Evolutionary conservation across 1,284 basidiomycete genomes (phyloP).

Genomic region (Microbotryum violaceum): DNA sequence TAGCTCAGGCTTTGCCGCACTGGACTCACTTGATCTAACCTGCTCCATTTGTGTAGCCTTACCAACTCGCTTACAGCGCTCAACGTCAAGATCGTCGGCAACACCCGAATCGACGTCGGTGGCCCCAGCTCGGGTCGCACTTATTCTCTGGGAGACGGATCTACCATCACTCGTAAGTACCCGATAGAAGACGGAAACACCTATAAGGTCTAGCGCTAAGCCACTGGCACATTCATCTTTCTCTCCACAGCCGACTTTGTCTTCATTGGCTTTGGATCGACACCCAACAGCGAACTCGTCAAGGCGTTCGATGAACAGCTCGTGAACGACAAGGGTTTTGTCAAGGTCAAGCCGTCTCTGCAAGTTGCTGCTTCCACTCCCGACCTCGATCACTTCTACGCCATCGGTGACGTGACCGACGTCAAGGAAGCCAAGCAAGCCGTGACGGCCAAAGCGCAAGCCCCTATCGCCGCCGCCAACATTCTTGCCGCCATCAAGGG

Average conservation of each 20-base stretch:
- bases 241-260: constrained; percentile 41
- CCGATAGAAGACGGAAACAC: no score
- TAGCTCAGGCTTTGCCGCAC: no score
- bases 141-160: constrained; percentile 30
- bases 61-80: constrained; percentile 36
- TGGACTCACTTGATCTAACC: no score
- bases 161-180: constrained; percentile 36
- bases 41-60: constrained; percentile 12
- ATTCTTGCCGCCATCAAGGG: no score
- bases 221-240: background rate
- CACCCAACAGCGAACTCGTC: constrained; percentile 42
- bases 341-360: constrained; percentile 39
- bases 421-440: constrained; percentile 31
- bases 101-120: constrained; percentile 36
- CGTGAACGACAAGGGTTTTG: constrained; percentile 33
- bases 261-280: constrained; percentile 43
- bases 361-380: constrained; percentile 6
- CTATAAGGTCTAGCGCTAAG: background rate
- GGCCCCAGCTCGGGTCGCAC: constrained; percentile 34
- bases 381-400: constrained; percentile 30
- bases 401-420: constrained; percentile 36
- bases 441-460: no score
- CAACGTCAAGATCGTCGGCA: constrained; percentile 40
- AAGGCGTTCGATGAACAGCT: constrained; percentile 36
- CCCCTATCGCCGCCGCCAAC: no score